Evolutionary conservation across 2,329 filamentous ascomycete species (phyloP), one percentile per base, ranked within the genome.

Genomic region (Ceratocystiopsis minuta): DNA sequence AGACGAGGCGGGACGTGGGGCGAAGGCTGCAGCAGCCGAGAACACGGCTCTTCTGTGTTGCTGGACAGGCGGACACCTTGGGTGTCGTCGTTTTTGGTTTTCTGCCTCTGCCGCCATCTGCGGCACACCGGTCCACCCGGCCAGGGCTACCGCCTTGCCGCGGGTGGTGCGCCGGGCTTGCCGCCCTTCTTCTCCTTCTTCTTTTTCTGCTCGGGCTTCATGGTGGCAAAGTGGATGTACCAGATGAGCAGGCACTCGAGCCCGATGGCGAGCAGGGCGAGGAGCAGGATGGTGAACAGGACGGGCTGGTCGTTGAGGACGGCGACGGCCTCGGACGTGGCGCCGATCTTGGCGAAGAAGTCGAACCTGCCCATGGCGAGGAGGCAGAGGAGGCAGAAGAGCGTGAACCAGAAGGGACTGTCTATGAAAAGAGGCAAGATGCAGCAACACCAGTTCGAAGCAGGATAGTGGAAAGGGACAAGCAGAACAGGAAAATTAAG

Each of bases 191-290:
- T 58, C 40, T 28, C 24, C 57, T 70, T 70, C 52, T 66, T 66
- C 55, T 68, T 70, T 54, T 61, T 67, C 55, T 76, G 72, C 52
- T 72, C 68, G 15, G 71, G 71, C 60, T 75, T 76, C 59, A 72
- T 47, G 16, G 72, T 76, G 44, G 69, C 70, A 52, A 60, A 66
- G 57, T 74, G 69, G 52, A 75, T 75, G 57, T 65, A 73, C 67
- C 67, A 73, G 42, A 70, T 55, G 39, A 75, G 56, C 11, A 61
- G 51, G 44, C 54, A 55, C 49, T 74, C 60, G 10, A 66, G 52
- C 46, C 60, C 61, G 40, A 74, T 50, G 45, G 58, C 58, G 52
- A 71, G 52, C 43, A 75, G 60, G 45, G 70, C 68, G 53, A 72
- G 55, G 48, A 75, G 48, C 45, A 76, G 66, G 47, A 68, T 67